These are phyloP conservation scores for Ganoderma lingzhi DNA, from an alignment of 1,284 basidiomycete genomes.

Conservation along the genomic window DNA sequence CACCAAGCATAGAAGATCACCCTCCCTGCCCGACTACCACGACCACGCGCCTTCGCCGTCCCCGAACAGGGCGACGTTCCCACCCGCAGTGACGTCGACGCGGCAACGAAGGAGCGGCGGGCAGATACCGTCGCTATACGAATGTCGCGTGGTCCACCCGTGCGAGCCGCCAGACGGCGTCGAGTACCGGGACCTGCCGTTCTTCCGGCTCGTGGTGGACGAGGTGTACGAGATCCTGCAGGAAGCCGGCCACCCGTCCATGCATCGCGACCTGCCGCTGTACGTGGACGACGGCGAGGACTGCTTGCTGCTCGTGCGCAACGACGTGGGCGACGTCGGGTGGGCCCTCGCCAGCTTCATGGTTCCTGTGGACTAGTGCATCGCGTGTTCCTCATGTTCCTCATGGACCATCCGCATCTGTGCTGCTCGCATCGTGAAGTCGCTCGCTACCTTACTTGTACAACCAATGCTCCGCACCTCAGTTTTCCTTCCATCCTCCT, in stretches of 20 bases:
- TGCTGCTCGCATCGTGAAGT: not conserved
- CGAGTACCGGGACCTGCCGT: slow-evolving; percentile 76
- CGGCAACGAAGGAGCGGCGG: slow-evolving; percentile 45
- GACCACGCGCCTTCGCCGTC: slow-evolving; percentile 32
- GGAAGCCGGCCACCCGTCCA: slow-evolving; percentile 79
- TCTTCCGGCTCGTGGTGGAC: slow-evolving; percentile 69
- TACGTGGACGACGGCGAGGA: slow-evolving; percentile 84
- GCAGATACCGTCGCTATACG: slow-evolving; percentile 56
- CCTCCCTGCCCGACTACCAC: slow-evolving; percentile 36
- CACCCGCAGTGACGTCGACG: slow-evolving; percentile 29
- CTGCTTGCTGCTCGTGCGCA: slow-evolving; percentile 71
- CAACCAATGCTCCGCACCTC: not conserved
- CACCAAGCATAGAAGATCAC: slow-evolving; percentile 40
- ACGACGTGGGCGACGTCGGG: slow-evolving; percentile 63
- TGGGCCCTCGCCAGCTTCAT: slow-evolving; percentile 85
- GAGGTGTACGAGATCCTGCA: slow-evolving; percentile 72
- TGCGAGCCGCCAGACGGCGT: slow-evolving; percentile 69
- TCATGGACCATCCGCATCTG: not conserved
- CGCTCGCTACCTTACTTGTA: not conserved
- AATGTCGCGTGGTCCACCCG: slow-evolving; percentile 69
- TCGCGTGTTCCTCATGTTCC: not conserved
- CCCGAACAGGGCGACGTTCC: slow-evolving; percentile 32
- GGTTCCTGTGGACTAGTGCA: slow-evolving; percentile 56
- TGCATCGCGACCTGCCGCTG: slow-evolving; percentile 72
- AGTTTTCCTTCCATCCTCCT: not conserved